Conservation (phyloP, 2,329 filamentous ascomycete species). For the Fusarium avenaceum region DNA sequence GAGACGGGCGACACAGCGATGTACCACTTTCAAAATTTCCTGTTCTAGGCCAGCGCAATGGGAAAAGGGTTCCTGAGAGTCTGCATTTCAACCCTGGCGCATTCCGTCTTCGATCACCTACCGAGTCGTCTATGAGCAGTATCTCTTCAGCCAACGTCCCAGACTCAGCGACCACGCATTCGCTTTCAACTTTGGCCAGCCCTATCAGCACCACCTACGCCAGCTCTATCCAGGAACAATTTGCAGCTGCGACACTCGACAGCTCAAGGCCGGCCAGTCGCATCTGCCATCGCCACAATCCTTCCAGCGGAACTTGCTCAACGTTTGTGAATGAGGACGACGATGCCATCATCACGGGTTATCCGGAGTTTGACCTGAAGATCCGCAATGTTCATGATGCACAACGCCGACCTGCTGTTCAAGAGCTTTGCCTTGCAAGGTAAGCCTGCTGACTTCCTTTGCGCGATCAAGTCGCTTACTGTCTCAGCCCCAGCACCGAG, state of each 20-base stretch:
- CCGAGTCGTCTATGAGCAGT: constrained; percentile 56
- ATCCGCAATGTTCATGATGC: constrained; percentile 37
- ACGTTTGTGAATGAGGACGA: constrained; percentile 57
- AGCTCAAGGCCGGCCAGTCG: constrained; percentile 48
- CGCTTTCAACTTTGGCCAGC: constrained; percentile 54
- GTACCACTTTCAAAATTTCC: constrained; percentile 38
- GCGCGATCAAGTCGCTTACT: constrained; percentile 16
- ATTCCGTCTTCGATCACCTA: constrained; percentile 54
- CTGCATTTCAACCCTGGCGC: constrained; percentile 48
- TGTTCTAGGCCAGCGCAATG: constrained; percentile 14
- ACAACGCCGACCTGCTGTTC: constrained; percentile 5
- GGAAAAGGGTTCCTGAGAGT: constrained; percentile 51
- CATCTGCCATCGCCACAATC: constrained; percentile 52
- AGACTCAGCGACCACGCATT: constrained; percentile 57
- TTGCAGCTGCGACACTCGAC: constrained; percentile 47
- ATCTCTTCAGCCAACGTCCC: constrained; percentile 55
- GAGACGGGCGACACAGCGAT: constrained; percentile 38
- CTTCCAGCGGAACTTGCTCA: constrained; percentile 55
- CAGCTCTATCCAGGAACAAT: constrained; percentile 53
- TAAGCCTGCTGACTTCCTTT: constrained; percentile 1
- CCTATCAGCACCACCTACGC: constrained; percentile 55
- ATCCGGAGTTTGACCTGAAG: constrained; percentile 48
- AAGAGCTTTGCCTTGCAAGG: constrained; percentile 31
- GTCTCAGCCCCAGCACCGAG: constrained; percentile 32
- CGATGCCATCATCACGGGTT: constrained; percentile 45